Conservation (phyloP, 495 filamentous ascomycete species). For the Trypethelium eluteriae region DNA sequence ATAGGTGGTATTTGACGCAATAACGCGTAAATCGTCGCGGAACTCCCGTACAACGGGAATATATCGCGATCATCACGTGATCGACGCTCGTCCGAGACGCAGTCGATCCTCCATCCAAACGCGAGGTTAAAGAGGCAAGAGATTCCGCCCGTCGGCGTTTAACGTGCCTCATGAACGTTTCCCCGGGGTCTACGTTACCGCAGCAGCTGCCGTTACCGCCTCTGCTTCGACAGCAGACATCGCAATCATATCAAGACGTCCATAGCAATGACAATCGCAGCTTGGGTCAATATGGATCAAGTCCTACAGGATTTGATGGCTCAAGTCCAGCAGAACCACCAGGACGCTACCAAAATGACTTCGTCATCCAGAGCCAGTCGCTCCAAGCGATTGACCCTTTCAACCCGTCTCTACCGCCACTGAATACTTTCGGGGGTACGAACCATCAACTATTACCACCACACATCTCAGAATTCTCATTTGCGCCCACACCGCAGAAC, state of each 20-base stretch:
- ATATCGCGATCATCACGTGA: constrained; percentile 1
- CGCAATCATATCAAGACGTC: background rate
- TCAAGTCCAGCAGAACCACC: background rate
- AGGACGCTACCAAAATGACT: constrained; percentile 6
- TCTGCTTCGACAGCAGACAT: background rate
- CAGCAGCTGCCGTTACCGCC: background rate
- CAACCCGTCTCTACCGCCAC: constrained; percentile 7
- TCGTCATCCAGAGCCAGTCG: constrained; percentile 10
- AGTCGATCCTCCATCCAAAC: background rate
- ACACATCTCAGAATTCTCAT: constrained; percentile 7
- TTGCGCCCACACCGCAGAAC: background rate
- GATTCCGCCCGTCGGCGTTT: constrained; percentile 4
- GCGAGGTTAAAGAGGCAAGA: constrained; percentile 11
- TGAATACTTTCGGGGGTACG: background rate
- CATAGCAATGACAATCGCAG: background rate
- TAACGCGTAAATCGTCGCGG: background rate
- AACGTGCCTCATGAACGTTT: constrained; percentile 1
- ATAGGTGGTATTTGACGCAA: background rate
- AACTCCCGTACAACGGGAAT: background rate
- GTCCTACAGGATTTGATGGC: background rate
- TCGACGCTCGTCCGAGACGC: background rate
- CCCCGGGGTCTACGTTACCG: constrained; percentile 9
- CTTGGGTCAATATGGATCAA: constrained; percentile 7
- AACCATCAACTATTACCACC: background rate
- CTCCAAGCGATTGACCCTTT: constrained; percentile 9